These are phyloP conservation scores for Artemisia tridentata DNA, from an alignment of 129 eudicot species.

Conservation along the genomic window DNA sequence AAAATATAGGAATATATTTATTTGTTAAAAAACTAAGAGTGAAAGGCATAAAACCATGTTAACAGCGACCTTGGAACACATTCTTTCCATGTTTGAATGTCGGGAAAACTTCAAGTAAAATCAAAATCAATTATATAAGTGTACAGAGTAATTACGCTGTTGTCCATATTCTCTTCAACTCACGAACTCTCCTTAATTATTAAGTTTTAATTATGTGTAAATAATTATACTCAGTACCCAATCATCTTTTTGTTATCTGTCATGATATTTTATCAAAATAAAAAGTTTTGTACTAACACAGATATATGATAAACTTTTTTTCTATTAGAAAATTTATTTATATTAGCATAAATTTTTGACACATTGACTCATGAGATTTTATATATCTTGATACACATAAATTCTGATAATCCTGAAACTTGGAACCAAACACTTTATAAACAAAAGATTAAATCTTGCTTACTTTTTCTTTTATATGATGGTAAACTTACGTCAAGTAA, in stretches of 20 bases:
- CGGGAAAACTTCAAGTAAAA: slow-evolving; percentile 40
- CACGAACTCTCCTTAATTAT: slow-evolving; percentile 37
- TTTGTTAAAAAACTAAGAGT: not conserved
- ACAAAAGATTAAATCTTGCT: not conserved
- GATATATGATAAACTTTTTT: too few species aligned
- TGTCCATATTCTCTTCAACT: slow-evolving; percentile 38
- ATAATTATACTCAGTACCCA: not conserved
- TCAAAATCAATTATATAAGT: slow-evolving; percentile 40
- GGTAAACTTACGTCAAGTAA: not conserved
- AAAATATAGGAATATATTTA: slow-evolving; percentile 1
- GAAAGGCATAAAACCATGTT: slow-evolving; percentile 35
- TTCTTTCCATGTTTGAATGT: slow-evolving; percentile 69
- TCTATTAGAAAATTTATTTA: too few species aligned
- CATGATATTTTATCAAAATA: not conserved
- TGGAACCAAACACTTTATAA: too few species aligned
- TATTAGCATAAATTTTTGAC: too few species aligned
- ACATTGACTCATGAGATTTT: too few species aligned
- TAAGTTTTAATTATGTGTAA: not conserved
- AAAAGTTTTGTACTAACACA: too few species aligned
- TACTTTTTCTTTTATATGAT: not conserved
- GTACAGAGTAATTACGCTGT: slow-evolving; percentile 32
- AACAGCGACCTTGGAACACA: slow-evolving; percentile 41
- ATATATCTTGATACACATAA: too few species aligned
- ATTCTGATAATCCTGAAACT: too few species aligned
- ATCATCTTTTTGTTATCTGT: not conserved